Base-by-base conservation (phyloP, 768 basidiomycete genomes). In the Pulveroboletus sp. region DNA sequence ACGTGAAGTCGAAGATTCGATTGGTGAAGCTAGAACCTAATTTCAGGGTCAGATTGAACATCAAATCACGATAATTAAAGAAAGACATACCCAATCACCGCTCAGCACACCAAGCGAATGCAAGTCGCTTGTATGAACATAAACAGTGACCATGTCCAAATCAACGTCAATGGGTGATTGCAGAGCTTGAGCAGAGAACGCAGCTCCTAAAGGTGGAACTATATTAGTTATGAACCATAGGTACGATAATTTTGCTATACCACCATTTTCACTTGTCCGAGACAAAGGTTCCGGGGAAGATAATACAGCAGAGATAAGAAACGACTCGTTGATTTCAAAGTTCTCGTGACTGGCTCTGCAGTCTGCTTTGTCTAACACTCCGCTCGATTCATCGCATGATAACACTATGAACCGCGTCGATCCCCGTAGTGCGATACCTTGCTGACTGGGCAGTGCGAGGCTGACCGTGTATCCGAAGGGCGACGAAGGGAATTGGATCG, bases 261-360 rank as follows among this genome's bases (percentile, higher is more conserved):
- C 46, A 62, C 53, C 50, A 21, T 24, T 46, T 31, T 50, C 44
- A 27, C 35, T 46, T 24, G 35, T 41, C 32, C 43, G 47, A 27
- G 48, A 56, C 38, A 45, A 52, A 46, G 43, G 53, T 44, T 49
- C 43, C 14, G 57, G 45, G 26, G 61, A 24, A 39, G 67, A 56
- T 14, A 77, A 53, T 14, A 80, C 58, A 30, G 81, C 73, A 51
- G 71, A 76, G 8, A 80, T 83, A 21, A 90, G 73, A 65, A 91
- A 91, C 15, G 69, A 76, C 59, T 89, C 83, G 57, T 78, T 79
- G 46, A 91, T 91, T 65, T 89, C 88, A 41, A 89, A 64, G 15
- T 55, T 61, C 30, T 83, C 81, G 8, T 59, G 57, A 39, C 51
- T 54, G 55, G 55, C 58, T 21, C 43, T 51, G 14, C 1, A 18